Evolutionary conservation across 2,329 filamentous ascomycete genomes (phyloP).

Genomic region (Trichoderma atroviride): DNA sequence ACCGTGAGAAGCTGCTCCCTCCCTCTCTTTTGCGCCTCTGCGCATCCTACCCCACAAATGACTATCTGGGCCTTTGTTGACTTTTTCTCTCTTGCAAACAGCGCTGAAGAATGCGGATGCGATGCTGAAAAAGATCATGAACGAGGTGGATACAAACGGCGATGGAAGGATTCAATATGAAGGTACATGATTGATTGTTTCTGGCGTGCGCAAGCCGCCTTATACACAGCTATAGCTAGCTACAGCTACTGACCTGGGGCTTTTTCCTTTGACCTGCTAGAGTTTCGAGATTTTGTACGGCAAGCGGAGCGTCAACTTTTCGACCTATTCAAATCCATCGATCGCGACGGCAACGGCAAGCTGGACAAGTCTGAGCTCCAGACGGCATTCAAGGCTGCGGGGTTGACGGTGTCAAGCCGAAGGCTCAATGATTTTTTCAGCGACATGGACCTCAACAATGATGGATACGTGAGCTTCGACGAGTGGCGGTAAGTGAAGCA

Average conservation of each 20-base stretch:
- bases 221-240: neutral
- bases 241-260: slow-evolving; percentile 17
- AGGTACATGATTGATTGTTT: slow-evolving; percentile 56
- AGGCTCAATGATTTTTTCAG: slow-evolving; percentile 84
- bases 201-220: neutral
- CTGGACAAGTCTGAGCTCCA: slow-evolving; percentile 85
- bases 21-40: neutral
- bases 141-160: slow-evolving; percentile 79
- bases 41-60: slow-evolving; percentile 8
- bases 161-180: slow-evolving; percentile 91
- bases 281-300: slow-evolving; percentile 88
- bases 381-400: slow-evolving; percentile 74
- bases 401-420: slow-evolving; percentile 74
- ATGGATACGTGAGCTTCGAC: slow-evolving; percentile 85
- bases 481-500: slow-evolving; percentile 86
- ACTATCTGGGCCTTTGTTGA: neutral
- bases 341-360: slow-evolving; percentile 80
- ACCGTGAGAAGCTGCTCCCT: slow-evolving; percentile 63
- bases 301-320: slow-evolving; percentile 83
- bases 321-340: slow-evolving; percentile 81
- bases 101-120: slow-evolving; percentile 87
- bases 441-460: slow-evolving; percentile 86
- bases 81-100: slow-evolving; percentile 34
- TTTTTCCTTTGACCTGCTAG: slow-evolving; percentile 48
- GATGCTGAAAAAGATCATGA: slow-evolving; percentile 79